phyloP scores from a whole-genome alignment of 805 yeast species.

The Cyberlindnera samutprakarnensis region DNA sequence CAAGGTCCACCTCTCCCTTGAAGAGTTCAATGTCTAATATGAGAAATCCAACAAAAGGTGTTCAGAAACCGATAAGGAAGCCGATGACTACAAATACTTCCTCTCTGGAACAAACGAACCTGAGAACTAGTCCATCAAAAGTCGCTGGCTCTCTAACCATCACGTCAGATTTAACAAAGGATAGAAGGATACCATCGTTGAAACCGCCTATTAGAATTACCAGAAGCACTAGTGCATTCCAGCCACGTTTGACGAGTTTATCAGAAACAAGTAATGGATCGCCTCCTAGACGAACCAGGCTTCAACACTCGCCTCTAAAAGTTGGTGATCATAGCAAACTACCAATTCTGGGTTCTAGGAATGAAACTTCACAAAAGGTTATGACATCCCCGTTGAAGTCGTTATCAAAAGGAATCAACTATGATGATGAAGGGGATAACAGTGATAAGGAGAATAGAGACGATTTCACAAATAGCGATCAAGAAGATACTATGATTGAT shows the following conservation, averaged over 20 bases:
- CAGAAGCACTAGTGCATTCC: constrained; percentile 8
- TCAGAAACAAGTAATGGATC: constrained; percentile 13
- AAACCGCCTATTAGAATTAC: constrained; percentile 17
- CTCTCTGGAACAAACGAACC: constrained; percentile 1
- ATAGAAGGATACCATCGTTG: constrained; percentile 10
- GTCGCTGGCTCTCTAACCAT: neutral
- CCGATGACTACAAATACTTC: constrained; percentile 4
- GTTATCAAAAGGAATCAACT: constrained; percentile 2
- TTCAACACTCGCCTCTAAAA: too few species aligned
- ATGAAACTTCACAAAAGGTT: constrained; percentile 7
- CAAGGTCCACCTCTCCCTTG: constrained; percentile 11
- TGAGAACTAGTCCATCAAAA: neutral
- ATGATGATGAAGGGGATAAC: neutral
- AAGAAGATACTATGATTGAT: constrained; percentile 15
- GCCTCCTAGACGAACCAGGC: constrained; percentile 5
- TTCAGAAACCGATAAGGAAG: constrained; percentile 7
- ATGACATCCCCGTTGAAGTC: constrained; percentile 23
- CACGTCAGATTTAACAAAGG: neutral
- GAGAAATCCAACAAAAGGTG: constrained; percentile 12
- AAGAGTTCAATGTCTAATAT: constrained; percentile 8
- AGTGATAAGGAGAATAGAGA: constrained; percentile 6
- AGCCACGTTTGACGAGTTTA: constrained; percentile 10
- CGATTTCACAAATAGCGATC: constrained; percentile 7
- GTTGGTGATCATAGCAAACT: constrained; percentile 5
- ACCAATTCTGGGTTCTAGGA: constrained; percentile 5